Base-by-base conservation (phyloP, 805 yeast genomes). In the Ogataea philodendri region DNA sequence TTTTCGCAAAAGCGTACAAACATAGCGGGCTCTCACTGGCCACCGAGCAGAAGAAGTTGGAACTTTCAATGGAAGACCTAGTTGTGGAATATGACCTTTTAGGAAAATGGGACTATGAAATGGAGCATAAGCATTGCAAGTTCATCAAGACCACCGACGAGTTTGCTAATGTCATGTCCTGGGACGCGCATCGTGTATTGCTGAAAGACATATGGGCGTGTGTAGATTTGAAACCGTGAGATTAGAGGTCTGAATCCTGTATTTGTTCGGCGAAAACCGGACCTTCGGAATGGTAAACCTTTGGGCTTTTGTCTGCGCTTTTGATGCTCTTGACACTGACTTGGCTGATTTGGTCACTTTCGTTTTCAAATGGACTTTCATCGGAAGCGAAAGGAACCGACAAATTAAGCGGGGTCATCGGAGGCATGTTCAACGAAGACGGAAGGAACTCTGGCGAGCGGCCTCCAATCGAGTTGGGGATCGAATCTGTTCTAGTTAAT, bases 321-420 rank as follows among this genome's bases (percentile, higher is more conserved):
- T 22, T 33, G 31, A 11, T 15, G 24, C 37, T 33, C 22, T 22
- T 33, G 31, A 11, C 15, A 21, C 37, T 33, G 11, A 11, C 9
- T 21, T 26, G 37, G 26, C 37, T 33, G 16, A 16, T 30, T 10
- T 30, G 45, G 25, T 46, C 54, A n/a, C 45, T 44, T 10, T 49
- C 52, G 35, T 45, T 44, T 1, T 42, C 41, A 15, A 46, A 41
- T 8, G 47, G 37, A 22, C 39, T 42, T 9, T 48, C 46, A 23
- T 38, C 42, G 16, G 32, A 15, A n/a, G 45, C 55, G 2, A 32
- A 23, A 3, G 60, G 48, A 16, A 55, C 44, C 4, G 60, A 52
- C 22, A 60, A 41, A 21, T 45, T 48, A 14, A 62, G 38, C 7
- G 67, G 67, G 3, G 67, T 62, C 65, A 62, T 60, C 21, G 66